Conservation (phyloP, 805 yeast species). For the Barnettozyma siamensis region DNA sequence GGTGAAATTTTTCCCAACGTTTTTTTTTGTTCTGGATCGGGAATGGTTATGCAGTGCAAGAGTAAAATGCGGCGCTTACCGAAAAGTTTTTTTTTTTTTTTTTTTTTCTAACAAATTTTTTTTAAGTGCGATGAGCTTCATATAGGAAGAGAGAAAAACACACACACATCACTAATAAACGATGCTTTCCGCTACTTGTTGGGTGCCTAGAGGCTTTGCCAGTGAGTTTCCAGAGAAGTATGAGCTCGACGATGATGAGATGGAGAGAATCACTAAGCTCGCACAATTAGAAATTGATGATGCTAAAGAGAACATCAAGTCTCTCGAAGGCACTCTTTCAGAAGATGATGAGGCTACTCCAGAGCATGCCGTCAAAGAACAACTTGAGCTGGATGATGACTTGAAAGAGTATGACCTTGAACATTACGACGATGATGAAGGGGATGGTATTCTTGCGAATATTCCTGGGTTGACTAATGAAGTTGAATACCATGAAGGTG, state of each 20-base stretch:
- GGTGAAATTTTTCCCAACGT: background rate
- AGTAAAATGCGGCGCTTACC: background rate
- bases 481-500: constrained; percentile 50
- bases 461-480: constrained; percentile 67
- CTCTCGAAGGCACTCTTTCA: constrained; percentile 20
- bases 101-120: constrained; percentile 1
- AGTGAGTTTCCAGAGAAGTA: constrained; percentile 88
- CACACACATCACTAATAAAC: background rate
- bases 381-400: constrained; percentile 71
- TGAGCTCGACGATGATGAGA: constrained; percentile 85
- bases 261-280: constrained; percentile 82
- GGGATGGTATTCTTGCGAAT: constrained; percentile 58
- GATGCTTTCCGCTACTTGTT: constrained; percentile 87
- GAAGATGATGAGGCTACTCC: constrained; percentile 17
- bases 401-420: constrained; percentile 85
- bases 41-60: background rate
- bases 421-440: constrained; percentile 68
- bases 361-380: constrained; percentile 27
- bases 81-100: background rate
- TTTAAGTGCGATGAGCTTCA: constrained; percentile 7
- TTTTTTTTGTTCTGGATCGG: background rate
- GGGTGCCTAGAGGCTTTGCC: constrained; percentile 97
- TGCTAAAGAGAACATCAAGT: constrained; percentile 59
- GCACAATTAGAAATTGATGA: constrained; percentile 79
- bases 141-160: too few species aligned